Evolutionary conservation across 768 basidiomycete species (phyloP).

Genomic region (Leccinum longicurvipes): DNA sequence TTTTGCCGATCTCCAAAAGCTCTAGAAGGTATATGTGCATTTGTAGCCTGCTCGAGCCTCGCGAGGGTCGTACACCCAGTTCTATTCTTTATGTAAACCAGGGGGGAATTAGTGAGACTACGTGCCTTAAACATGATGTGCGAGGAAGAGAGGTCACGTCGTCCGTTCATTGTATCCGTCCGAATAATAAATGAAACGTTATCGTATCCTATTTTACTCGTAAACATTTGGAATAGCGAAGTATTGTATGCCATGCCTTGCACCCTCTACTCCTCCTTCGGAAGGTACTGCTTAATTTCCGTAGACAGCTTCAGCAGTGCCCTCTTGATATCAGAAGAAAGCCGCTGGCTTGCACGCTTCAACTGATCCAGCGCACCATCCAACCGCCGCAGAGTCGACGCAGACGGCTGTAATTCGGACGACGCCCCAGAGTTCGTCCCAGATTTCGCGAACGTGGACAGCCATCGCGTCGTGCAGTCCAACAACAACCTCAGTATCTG

Average conservation of each 20-base stretch:
- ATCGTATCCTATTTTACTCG: too few relatives aligned
- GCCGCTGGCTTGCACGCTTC: background rate
- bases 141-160: too few relatives aligned
- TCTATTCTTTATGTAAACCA: too few relatives aligned
- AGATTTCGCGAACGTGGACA: background rate
- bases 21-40: background rate
- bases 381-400: background rate
- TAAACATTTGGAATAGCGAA: background rate
- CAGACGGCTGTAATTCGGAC: background rate
- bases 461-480: background rate
- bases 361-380: background rate
- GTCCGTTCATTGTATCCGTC: too few relatives aligned
- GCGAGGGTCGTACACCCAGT: too few relatives aligned
- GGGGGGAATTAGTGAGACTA: too few relatives aligned
- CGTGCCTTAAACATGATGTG: too few relatives aligned
- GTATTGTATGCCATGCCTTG: too few relatives aligned
- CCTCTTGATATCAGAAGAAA: conserved; percentile 2
- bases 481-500: conserved; percentile 3
- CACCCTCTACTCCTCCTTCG: background rate
- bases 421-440: background rate
- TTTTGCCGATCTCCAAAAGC: too few relatives aligned
- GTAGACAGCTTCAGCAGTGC: background rate
- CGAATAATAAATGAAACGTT: too few relatives aligned
- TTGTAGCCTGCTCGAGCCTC: too few relatives aligned
- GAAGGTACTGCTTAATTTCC: background rate